Conservation (phyloP, 148 eudicot genomes). For the Pharnaceum exiguum region DNA sequence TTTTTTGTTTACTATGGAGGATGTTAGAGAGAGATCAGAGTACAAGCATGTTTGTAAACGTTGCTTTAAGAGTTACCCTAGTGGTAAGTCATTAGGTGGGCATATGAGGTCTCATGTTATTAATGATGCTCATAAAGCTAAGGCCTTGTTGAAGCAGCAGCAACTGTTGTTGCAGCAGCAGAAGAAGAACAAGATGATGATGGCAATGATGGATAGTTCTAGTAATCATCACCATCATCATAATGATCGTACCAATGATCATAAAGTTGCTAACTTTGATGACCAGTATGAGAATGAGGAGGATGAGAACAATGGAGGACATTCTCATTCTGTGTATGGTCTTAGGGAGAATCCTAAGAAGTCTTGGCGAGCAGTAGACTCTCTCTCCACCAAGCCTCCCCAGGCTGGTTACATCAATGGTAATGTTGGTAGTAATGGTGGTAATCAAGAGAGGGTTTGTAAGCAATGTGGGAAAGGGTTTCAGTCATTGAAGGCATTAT, state of each 20-base stretch:
- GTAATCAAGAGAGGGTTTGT: constrained; percentile 40
- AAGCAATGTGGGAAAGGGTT: constrained; percentile 92
- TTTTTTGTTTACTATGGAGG: constrained; percentile 31
- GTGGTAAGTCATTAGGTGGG: constrained; percentile 81
- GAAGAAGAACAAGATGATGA: constrained; percentile 18
- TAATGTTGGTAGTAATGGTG: neutral
- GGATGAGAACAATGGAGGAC: constrained; percentile 15
- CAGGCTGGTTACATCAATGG: neutral
- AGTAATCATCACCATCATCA: no score
- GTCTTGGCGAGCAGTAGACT: constrained; percentile 59
- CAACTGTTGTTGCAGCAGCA: constrained; percentile 17
- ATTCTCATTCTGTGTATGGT: constrained; percentile 50
- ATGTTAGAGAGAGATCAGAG: constrained; percentile 34
- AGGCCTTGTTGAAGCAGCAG: constrained; percentile 13
- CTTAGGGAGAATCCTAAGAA: constrained; percentile 77
- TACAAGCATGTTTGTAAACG: constrained; percentile 55
- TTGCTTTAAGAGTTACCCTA: constrained; percentile 55
- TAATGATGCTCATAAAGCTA: constrained; percentile 29
- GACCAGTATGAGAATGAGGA: constrained; percentile 4
- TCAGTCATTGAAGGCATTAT: constrained; percentile 77
- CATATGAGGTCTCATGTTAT: constrained; percentile 82
- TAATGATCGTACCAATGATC: no score
- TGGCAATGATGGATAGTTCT: constrained; percentile 17
- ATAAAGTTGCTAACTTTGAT: constrained; percentile 21
- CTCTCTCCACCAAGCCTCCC: constrained; percentile 5